A percentile compares a stretch with the other conserved stretches of the same genome.
Conservation (phyloP, 352 stramenopile genomes). For the Phytophthora sp. region DNA sequence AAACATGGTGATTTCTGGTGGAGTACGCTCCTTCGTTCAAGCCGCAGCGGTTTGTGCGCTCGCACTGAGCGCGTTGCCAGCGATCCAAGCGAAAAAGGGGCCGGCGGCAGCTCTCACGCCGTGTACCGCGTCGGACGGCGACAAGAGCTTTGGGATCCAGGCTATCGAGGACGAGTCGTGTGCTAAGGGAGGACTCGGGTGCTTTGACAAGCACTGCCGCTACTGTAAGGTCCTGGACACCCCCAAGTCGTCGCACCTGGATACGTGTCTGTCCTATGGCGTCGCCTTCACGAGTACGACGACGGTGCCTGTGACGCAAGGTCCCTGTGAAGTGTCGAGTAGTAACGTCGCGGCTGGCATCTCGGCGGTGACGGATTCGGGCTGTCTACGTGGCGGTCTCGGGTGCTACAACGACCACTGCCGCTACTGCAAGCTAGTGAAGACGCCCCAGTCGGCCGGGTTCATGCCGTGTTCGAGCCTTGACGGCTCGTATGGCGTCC, state of each 20-base stretch:
- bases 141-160: slow-evolving; percentile 40
- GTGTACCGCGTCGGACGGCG: slow-evolving; percentile 33
- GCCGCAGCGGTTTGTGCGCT: slow-evolving; percentile 11
- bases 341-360: slow-evolving; percentile 35
- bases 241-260: slow-evolving; percentile 34
- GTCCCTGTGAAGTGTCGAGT: slow-evolving; percentile 25
- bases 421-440: slow-evolving; percentile 41
- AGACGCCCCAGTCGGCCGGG: slow-evolving; percentile 36
- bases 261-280: slow-evolving; percentile 32
- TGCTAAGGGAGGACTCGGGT: slow-evolving; percentile 42
- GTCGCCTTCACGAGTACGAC: slow-evolving; percentile 25
- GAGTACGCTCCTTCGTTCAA: slow-evolving; percentile 23
- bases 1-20: slow-evolving; percentile 26
- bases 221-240: slow-evolving; percentile 49
- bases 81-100: slow-evolving; percentile 8
- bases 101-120: background rate
- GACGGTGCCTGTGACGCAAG: slow-evolving; percentile 1
- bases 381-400: slow-evolving; percentile 39
- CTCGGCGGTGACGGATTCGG: slow-evolving; percentile 31
- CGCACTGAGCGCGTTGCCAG: slow-evolving; percentile 11
- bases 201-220: slow-evolving; percentile 41
- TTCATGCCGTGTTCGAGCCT: slow-evolving; percentile 28
- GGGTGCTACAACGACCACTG: slow-evolving; percentile 47
- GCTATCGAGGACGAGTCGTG: slow-evolving; percentile 38
- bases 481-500: slow-evolving; percentile 21